These are phyloP conservation scores for Mitosporidium daphniae DNA, from an alignment of 371 early-diverging fungal genomes.

Conservation along the genomic window DNA sequence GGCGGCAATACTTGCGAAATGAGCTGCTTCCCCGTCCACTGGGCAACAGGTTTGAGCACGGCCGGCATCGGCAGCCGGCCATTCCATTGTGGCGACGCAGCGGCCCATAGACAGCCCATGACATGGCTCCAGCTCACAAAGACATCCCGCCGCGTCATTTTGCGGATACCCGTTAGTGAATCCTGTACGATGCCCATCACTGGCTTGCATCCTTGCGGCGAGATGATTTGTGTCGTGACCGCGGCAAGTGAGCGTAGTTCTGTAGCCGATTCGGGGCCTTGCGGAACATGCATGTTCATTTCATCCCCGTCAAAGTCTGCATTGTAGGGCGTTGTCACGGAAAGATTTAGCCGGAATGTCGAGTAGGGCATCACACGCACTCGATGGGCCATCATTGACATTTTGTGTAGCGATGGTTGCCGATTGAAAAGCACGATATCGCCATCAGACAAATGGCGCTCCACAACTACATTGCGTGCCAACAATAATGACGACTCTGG, in stretches of 20 bases:
- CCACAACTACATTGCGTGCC: slow-evolving; percentile 69
- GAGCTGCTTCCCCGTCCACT: slow-evolving; percentile 97
- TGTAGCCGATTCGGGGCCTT: slow-evolving; percentile 57
- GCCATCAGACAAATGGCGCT: slow-evolving; percentile 76
- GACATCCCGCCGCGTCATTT: slow-evolving; percentile 71
- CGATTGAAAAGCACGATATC: slow-evolving; percentile 97
- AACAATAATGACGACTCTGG: slow-evolving; percentile 52
- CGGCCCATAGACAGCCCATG: slow-evolving; percentile 64
- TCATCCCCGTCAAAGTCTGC: slow-evolving; percentile 99
- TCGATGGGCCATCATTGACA: slow-evolving; percentile 99
- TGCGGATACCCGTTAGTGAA: slow-evolving; percentile 73
- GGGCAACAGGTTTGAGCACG: slow-evolving; percentile 62
- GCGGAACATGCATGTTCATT: slow-evolving; percentile 99
- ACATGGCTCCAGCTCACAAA: slow-evolving; percentile 58
- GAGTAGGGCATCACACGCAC: slow-evolving; percentile 91
- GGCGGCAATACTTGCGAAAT: slow-evolving; percentile 61
- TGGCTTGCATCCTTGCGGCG: slow-evolving; percentile 89
- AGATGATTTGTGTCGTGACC: slow-evolving; percentile 88
- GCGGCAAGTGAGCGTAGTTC: slow-evolving; percentile 79
- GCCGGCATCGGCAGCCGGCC: slow-evolving; percentile 63
- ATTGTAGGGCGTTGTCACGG: slow-evolving; percentile 95
- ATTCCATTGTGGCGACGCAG: slow-evolving; percentile 83
- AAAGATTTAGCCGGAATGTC: slow-evolving; percentile 90
- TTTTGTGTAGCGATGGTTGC: slow-evolving; percentile 97
- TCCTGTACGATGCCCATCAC: slow-evolving; percentile 99